A percentile compares a stretch with the other conserved stretches of the same genome.
Evolutionary conservation across 306 rosid genomes (phyloP).

Genomic region (Malus domestica): ASM211411v1 NC_041798.1:37590001-37590500

Average conservation of each 20-base stretch:
- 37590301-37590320: neutral
- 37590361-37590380: neutral
- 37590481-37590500: neutral
- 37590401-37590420: neutral
- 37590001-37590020: slow-evolving; percentile 90
- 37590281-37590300: neutral
- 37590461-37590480: neutral
- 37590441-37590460: neutral
- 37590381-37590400: neutral
- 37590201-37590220: slow-evolving; percentile 82
- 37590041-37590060: neutral
- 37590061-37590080: slow-evolving; percentile 7
- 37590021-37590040: slow-evolving; percentile 33
- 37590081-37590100: slow-evolving; percentile 27
- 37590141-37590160: slow-evolving; percentile 85
- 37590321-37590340: neutral
- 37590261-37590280: neutral
- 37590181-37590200: slow-evolving; percentile 83
- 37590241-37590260: neutral
- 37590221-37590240: slow-evolving; percentile 17
- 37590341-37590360: neutral
- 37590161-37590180: slow-evolving; percentile 98
- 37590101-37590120: slow-evolving; percentile 75
- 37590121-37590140: slow-evolving; percentile 91
- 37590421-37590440: neutral